Evolutionary conservation across 1,139 yeast genomes (phyloP), one percentile per base, ranked within the genome.

Genomic region (Yamadazyma diddensiae): DNA sequence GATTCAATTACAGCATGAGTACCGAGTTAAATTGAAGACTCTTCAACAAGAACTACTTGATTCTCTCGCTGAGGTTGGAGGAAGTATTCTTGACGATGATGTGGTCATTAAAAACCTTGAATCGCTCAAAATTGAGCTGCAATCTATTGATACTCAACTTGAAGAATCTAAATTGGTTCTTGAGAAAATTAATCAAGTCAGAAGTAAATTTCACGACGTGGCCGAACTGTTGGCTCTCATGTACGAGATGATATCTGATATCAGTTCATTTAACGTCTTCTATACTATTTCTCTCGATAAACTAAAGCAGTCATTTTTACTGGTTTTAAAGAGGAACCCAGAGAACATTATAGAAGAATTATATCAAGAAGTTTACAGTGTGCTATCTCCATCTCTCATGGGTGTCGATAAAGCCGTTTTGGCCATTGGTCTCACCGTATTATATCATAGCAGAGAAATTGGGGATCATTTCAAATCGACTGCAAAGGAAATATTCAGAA

Each of bases 1-100:
- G 36, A 55, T 73, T 11, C 61, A 63, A 22, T 53, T 79, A n/a
- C 79, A 79, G 43, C 73, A 82, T 7, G 82, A 79, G 35, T 83
- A 79, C 47, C 71, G 68, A 36, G 65, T 68, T 1, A 73, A 69
- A 18, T 56, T 90, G 32, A 66, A 72, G 23, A 52, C 52, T 2
- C 65, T 86, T 16, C 96, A 88, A 46, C 62, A 68, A n/a, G 69
- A 72, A 10, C 62, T 90, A 4, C 62, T 88, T 36, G 62, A 66
- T 7, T 70, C 80, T 0, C 60, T 90, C 37, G 76, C 77, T 43
- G 70, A 70, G 5, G 62, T 83, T 0, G 62, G 69, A 15, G 85
- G 85, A 0, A 76, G 73, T 36, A 70, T 90, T 23, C 62, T 90
- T 28, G 95, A 87, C 10, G 79, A 82, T 52, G 80, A 79, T 35